Base-by-base conservation (phyloP, 2,329 filamentous ascomycete genomes). In the Diaporthe sp. region DNA sequence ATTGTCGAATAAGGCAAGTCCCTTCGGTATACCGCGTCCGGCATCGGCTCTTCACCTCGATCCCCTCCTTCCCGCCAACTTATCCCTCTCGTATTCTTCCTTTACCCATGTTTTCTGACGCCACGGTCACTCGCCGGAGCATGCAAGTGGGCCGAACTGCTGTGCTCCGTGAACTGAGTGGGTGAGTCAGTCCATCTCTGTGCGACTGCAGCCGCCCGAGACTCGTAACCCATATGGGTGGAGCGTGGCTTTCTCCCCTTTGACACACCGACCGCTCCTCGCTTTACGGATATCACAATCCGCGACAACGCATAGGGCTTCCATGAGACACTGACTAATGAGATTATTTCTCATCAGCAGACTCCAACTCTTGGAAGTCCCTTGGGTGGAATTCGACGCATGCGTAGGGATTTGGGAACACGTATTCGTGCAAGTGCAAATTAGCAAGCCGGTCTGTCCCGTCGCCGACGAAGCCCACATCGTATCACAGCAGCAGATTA, bases 131-230 rank as follows among this genome's bases (percentile, higher is more conserved):
- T 39, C 31, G 22, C 28, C 22, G 31, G 46, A 34, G 8, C 44
- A 17, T 39, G 62, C 46, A 53, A 15, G 8, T 53, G 46, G 42
- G 46, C 34, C 31, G 34, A 28, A 46, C 65, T 68, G 62, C 31
- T 53, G 46, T 53, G 65, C 65, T 28, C 46, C 46, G 46, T 53
- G 22, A 37, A 15, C 28, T 44, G 28, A 10, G 13, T 25, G 46
- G 31, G 44, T 53, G 65, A 39, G 46, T 68, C 65, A 39, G 46
- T 25, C 46, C 46, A 68, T 68, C 46, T 39, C 65, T 65, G 62
- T 53, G 65, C n/a, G 31, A 53, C 65, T 55, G 46, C 46, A 25
- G 31, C 44, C 46, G 31, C 22, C 65, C 65, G 46, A 68, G 65
- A 68, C 62, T 39, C 46, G 12, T 39, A n/a, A 42, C 19, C 65